phyloP scores from a whole-genome alignment of 768 basidiomycete genomes.

The Lyophyllum semitale region DNA sequence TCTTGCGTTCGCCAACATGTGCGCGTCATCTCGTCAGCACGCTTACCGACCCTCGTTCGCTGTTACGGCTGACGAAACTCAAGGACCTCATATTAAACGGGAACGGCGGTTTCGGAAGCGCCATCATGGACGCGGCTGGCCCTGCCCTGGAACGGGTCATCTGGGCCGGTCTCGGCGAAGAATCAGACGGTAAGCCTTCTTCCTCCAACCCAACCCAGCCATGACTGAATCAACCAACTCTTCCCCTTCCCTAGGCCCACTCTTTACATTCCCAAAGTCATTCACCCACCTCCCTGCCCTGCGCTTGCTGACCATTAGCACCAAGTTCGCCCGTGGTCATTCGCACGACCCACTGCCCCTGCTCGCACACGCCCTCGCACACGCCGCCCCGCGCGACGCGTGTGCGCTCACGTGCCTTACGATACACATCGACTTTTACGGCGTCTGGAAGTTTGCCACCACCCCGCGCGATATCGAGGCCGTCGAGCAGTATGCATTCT shows the following conservation, averaged over 20 bases:
- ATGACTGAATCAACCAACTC: background rate
- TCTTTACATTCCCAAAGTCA: background rate
- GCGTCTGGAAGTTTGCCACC: slow-evolving; percentile 17
- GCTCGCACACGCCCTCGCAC: slow-evolving; percentile 1
- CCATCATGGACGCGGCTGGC: background rate
- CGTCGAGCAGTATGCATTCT: slow-evolving; percentile 11
- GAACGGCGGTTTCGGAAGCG: background rate
- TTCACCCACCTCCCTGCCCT: background rate
- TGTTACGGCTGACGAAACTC: background rate
- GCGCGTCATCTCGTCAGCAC: slow-evolving; percentile 1
- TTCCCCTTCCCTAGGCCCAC: background rate
- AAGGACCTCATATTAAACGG: background rate
- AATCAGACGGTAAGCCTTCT: background rate
- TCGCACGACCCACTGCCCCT: slow-evolving; percentile 8
- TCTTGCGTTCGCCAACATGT: background rate
- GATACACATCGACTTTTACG: slow-evolving; percentile 10
- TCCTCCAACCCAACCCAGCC: background rate
- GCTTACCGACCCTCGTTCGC: slow-evolving; percentile 1
- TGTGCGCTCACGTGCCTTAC: slow-evolving; percentile 4
- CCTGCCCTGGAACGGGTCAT: background rate
- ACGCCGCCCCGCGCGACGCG: background rate
- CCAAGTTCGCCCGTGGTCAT: slow-evolving; percentile 6
- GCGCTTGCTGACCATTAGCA: background rate
- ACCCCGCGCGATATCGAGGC: slow-evolving; percentile 10
- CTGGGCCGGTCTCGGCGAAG: slow-evolving; percentile 4